Conservation (phyloP, 176 grass and related monocot species). For the Poa pratensis region DNA sequence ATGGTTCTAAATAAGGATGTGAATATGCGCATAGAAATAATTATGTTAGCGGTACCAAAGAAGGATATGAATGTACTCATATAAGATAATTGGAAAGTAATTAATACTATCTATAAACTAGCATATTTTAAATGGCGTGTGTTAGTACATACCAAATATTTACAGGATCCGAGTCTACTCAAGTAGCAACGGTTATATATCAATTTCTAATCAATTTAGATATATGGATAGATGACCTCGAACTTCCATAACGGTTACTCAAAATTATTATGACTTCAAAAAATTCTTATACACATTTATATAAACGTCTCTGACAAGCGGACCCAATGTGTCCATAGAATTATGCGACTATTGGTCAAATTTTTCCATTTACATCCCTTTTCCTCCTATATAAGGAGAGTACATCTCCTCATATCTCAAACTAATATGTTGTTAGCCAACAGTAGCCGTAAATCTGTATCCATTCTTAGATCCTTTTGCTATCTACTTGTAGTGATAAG, state of each 20-base stretch:
- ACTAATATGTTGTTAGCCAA: not conserved
- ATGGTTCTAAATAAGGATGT: not conserved
- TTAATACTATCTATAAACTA: conserved; percentile 2
- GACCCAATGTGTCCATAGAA: too few species aligned
- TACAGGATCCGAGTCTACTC: not conserved
- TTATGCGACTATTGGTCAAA: too few species aligned
- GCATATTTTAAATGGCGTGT: not conserved
- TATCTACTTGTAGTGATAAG: not conserved
- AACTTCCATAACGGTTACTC: too few species aligned
- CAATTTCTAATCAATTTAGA: not conserved
- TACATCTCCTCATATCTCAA: not conserved
- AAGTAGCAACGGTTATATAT: not conserved
- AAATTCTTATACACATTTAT: too few species aligned
- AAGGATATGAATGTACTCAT: not conserved
- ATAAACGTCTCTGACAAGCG: too few species aligned
- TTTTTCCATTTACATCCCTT: not conserved
- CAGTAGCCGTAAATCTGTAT: not conserved
- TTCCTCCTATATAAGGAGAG: conserved; percentile 13
- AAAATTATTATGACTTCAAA: too few species aligned
- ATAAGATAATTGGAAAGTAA: not conserved
- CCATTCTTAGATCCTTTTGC: not conserved
- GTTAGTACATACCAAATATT: not conserved
- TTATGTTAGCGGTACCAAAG: not conserved
- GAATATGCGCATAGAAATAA: not conserved
- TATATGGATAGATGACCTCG: too few species aligned